phyloP scores from a whole-genome alignment of 108 stramenopile species.

The Parietichytrium sp. region DNA sequence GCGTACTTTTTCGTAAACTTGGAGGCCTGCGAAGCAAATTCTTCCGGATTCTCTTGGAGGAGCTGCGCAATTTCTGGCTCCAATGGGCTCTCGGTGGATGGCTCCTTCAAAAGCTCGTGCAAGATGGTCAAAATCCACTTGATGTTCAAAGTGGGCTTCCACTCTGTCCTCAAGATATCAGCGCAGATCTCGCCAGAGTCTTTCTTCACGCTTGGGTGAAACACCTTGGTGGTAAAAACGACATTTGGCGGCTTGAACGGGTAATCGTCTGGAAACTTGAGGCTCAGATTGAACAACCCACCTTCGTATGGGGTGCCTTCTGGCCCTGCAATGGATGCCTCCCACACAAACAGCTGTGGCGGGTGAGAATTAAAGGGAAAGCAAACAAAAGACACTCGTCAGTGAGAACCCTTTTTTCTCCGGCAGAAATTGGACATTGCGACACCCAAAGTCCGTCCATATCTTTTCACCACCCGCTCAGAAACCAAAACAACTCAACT shows the following conservation, averaged over 20 bases:
- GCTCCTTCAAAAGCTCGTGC: conserved; percentile 57
- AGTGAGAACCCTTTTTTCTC: too few relatives aligned
- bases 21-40: conserved; percentile 47
- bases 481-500: too few relatives aligned
- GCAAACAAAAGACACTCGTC: too few relatives aligned
- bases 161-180: conserved; percentile 70
- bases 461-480: too few relatives aligned
- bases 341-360: conserved; percentile 24
- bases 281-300: conserved; percentile 66
- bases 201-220: conserved; percentile 76
- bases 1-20: conserved; percentile 56
- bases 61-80: conserved; percentile 58
- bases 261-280: conserved; percentile 75
- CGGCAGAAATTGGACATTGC: too few relatives aligned
- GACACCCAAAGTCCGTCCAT: too few relatives aligned
- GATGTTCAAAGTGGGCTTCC: conserved; percentile 61
- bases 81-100: conserved; percentile 55
- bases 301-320: conserved; percentile 71
- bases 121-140: conserved; percentile 55
- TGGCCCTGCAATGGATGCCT: conserved; percentile 51
- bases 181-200: conserved; percentile 78
- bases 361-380: too few relatives aligned
- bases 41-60: conserved; percentile 53
- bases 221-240: conserved; percentile 73
- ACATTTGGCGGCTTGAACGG: conserved; percentile 84